Base-by-base conservation (phyloP, 768 basidiomycete species). In the Boletus coccyginus region DNA sequence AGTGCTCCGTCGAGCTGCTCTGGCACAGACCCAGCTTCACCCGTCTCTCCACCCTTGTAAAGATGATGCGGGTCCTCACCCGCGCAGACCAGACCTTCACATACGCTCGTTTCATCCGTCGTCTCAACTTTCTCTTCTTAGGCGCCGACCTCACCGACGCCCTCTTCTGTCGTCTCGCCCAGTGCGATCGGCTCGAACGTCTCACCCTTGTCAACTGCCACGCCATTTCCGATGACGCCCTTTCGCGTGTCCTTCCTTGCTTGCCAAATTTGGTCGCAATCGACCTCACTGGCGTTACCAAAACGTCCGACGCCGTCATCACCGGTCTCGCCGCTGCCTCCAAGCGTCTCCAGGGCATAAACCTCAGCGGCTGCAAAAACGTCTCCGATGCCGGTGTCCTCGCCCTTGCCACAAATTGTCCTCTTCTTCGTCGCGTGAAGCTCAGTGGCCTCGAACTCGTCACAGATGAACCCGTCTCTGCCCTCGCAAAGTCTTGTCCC, bases 1-100 rank as follows among this genome's bases (percentile, higher is more conserved):
- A 95, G 68, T 97, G 94, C 72, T 86, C 93, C 32, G 94, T 95
- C 42, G 92, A 98, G 71, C 81, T 98, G 21, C 79, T 98, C 24
- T 99, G 95, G 95, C 88, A 94, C 72, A 89, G 91, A 65, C 95
- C 95, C 19, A 78, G 78, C 51, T 85, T 98, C 67, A 76, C 84
- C 27, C 83, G 83, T 55, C 77, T 84, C 54, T 74, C 80, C 52
- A 87, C 88, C 38, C 81, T 97, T 52, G 79, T 86, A 67, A 86
- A 86, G 72, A 87, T 98, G 83, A 82, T 91, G 65, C 75, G 79
- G 54, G 78, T 94, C 47, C 77, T 98, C 61, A 75, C 78, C 31
- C 74, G 76, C 39, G 73, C 79, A 19, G 81, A 86, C 52, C 83
- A 87, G 65, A 89, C 90, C 0, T 97, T 98, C 75, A 85, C 88